Percentiles rank a stretch among this genome's conserved stretches.
These are phyloP conservation scores for Avena atlantica DNA, from an alignment of 176 grass and related monocot genomes.

Conservation along the genomic window DNA sequence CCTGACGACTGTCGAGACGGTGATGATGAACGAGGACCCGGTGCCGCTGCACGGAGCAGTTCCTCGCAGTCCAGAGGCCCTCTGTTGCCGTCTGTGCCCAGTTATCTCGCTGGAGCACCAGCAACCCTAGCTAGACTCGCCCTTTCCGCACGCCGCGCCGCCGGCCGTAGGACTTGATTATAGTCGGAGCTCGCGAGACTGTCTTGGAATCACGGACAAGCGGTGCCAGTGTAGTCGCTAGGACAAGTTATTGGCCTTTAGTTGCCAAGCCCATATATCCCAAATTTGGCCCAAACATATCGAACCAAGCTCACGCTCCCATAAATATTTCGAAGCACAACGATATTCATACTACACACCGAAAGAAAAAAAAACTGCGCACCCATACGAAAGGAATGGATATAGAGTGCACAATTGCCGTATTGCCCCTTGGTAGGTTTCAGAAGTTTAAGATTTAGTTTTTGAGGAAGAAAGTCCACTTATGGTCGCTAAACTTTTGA, in stretches of 20 bases:
- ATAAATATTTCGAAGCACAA: too few relatives aligned
- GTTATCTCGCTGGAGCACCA: background rate
- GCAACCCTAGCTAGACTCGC: constrained; percentile 13
- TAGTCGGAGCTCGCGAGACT: background rate
- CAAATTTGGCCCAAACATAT: background rate
- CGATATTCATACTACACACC: too few relatives aligned
- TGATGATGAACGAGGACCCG: background rate
- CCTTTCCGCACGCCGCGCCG: constrained; percentile 3
- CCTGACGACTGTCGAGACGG: background rate
- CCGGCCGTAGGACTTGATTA: background rate
- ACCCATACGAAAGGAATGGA: too few relatives aligned
- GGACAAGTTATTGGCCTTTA: background rate
- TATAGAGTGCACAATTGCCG: too few relatives aligned
- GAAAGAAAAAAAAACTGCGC: too few relatives aligned
- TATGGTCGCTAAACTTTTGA: too few relatives aligned
- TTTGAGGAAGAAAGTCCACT: too few relatives aligned
- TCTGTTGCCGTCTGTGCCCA: background rate
- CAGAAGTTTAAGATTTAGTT: too few relatives aligned
- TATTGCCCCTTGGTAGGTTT: too few relatives aligned
- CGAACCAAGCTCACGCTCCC: background rate
- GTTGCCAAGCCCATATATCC: background rate
- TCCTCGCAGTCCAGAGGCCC: background rate
- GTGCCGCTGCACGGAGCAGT: background rate
- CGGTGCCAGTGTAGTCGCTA: background rate
- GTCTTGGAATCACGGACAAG: too few relatives aligned